Conservation (phyloP, 1,284 basidiomycete species). For the Austroboletus niveus region DNA sequence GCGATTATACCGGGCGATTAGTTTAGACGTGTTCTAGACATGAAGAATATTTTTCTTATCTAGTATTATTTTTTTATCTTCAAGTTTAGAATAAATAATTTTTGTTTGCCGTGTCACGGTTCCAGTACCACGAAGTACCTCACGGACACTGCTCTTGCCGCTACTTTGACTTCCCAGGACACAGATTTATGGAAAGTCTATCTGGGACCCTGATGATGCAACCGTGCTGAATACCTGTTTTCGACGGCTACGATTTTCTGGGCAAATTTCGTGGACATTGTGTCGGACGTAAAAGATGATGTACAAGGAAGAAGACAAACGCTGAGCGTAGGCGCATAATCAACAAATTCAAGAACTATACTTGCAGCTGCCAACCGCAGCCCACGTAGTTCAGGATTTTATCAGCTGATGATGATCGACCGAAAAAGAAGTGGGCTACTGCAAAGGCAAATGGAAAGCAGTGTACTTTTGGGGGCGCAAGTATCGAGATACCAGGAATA, state of each 20-base stretch:
- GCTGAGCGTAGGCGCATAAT: constrained; percentile 25
- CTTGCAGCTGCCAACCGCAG: too few relatives aligned
- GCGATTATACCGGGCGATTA: too few relatives aligned
- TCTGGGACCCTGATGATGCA: constrained; percentile 67
- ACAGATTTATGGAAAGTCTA: constrained; percentile 86
- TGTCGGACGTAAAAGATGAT: constrained; percentile 8
- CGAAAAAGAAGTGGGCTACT: too few relatives aligned
- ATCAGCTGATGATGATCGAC: too few relatives aligned
- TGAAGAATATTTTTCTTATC: too few relatives aligned
- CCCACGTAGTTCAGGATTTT: too few relatives aligned
- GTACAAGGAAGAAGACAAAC: constrained; percentile 17
- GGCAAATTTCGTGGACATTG: constrained; percentile 68
- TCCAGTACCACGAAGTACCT: constrained; percentile 94
- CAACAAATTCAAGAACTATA: constrained; percentile 5
- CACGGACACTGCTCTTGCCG: constrained; percentile 84
- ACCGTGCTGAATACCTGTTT: constrained; percentile 84
- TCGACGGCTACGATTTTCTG: constrained; percentile 74
- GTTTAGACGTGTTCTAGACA: too few relatives aligned
- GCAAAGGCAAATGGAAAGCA: too few relatives aligned
- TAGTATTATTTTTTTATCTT: too few relatives aligned
- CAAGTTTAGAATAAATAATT: too few relatives aligned
- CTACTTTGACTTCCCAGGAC: constrained; percentile 85
- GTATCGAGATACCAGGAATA: too few relatives aligned
- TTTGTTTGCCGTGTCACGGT: constrained; percentile 85
- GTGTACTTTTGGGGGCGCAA: too few relatives aligned